A percentile compares a stretch with the other conserved stretches of the same genome.
These are phyloP conservation scores for Apiotrichum montevideense DNA, from an alignment of 1,284 basidiomycete species.

Conservation along the genomic window DNA sequence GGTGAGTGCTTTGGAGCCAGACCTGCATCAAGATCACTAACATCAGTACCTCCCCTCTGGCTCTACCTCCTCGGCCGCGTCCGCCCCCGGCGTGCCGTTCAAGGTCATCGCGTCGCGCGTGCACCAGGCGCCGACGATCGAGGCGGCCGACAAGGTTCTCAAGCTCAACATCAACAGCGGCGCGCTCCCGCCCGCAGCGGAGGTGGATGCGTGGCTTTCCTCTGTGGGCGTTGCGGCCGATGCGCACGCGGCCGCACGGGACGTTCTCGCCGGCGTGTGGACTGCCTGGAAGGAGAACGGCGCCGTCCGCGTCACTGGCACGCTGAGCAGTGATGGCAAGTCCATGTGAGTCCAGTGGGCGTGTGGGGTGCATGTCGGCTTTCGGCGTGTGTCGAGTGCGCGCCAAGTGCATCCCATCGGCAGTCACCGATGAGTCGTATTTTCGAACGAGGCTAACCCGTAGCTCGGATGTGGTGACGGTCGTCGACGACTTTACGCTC, in stretches of 20 bases:
- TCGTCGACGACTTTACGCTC: constrained; percentile 7
- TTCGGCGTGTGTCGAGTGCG: background rate
- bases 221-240: constrained; percentile 5
- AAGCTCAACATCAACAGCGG: constrained; percentile 8
- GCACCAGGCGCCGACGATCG: constrained; percentile 12
- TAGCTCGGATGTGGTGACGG: constrained; percentile 3
- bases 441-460: background rate
- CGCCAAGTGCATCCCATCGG: no score
- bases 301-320: constrained; percentile 10
- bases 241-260: constrained; percentile 1
- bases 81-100: constrained; percentile 1
- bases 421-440: background rate
- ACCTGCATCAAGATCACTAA: background rate
- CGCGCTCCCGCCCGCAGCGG: constrained; percentile 2
- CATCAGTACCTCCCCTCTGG: constrained; percentile 5
- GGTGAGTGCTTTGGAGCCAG: background rate
- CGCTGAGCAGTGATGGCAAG: constrained; percentile 4
- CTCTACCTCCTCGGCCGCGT: background rate
- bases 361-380: background rate
- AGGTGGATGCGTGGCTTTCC: constrained; percentile 8
- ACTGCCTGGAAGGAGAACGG: constrained; percentile 15
- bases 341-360: background rate
- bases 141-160: constrained; percentile 7
- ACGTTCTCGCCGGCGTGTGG: constrained; percentile 11
- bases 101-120: constrained; percentile 9